Evolutionary conservation across 768 basidiomycete genomes (phyloP).

Genomic region (Coprinopsis sp.): DNA sequence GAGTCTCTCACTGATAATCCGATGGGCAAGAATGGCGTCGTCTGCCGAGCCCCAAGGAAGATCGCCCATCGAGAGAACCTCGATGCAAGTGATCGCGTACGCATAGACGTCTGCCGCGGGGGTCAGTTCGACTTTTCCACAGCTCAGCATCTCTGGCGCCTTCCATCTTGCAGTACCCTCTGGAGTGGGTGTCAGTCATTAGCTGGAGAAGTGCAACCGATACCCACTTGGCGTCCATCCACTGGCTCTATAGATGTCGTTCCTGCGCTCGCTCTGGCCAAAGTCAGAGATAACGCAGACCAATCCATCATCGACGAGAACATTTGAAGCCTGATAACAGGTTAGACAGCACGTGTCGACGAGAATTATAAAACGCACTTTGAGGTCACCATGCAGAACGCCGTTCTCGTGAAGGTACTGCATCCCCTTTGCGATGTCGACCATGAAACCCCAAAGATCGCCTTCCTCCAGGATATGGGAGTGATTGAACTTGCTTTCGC

Average conservation of each 20-base stretch:
- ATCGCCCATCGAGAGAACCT: conserved; percentile 59
- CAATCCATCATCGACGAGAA: conserved; percentile 64
- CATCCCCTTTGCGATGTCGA: conserved; percentile 84
- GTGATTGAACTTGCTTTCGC: conserved; percentile 10
- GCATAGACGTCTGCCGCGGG: conserved; percentile 64
- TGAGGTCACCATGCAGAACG: conserved; percentile 76
- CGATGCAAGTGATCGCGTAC: conserved; percentile 64
- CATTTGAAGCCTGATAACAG: conserved; percentile 55
- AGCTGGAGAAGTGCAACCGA: conserved; percentile 17
- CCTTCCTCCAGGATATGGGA: conserved; percentile 21
- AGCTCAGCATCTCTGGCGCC: conserved; percentile 59
- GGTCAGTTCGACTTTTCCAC: conserved; percentile 44
- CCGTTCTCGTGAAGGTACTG: conserved; percentile 66
- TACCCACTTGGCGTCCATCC: conserved; percentile 35
- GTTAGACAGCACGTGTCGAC: neutral
- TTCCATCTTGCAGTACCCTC: conserved; percentile 70
- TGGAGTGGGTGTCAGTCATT: conserved; percentile 18
- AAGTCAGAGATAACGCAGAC: conserved; percentile 79
- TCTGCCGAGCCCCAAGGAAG: conserved; percentile 54
- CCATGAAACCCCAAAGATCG: conserved; percentile 57
- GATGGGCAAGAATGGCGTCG: conserved; percentile 45
- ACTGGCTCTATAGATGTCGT: conserved; percentile 62
- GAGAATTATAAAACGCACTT: conserved; percentile 37
- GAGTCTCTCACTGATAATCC: conserved; percentile 45
- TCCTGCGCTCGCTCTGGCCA: conserved; percentile 78